Evolutionary conservation across 768 basidiomycete species (phyloP).

Genomic region (Phlebiopsis gigantea): DNA sequence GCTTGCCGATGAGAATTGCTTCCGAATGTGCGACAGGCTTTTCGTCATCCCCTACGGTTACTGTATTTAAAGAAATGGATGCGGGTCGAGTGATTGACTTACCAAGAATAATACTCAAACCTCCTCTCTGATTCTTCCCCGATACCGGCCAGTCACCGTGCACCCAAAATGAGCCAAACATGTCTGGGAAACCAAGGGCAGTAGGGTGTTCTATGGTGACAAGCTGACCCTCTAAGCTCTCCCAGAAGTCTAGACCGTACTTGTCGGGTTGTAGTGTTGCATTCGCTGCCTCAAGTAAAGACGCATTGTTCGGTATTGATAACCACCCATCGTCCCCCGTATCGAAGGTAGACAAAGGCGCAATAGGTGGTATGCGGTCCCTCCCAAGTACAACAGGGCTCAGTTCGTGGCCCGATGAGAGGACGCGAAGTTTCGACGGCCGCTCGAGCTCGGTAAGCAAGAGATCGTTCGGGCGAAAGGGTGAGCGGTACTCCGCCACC

Average conservation of each 20-base stretch:
- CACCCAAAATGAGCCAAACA: conserved; percentile 54
- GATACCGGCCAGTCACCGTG: conserved; percentile 51
- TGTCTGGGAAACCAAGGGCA: conserved; percentile 45
- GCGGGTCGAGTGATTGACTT: neutral
- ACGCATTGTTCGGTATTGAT: conserved; percentile 49
- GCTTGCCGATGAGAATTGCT: conserved; percentile 45
- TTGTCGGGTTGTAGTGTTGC: conserved; percentile 42
- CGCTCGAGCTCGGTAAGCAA: conserved; percentile 43
- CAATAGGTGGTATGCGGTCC: conserved; percentile 49
- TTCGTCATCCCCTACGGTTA: conserved; percentile 26
- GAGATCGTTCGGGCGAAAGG: conserved; percentile 38
- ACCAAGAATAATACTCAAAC: conserved; percentile 46
- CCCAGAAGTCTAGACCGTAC: conserved; percentile 62
- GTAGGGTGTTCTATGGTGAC: conserved; percentile 46
- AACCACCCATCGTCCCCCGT: conserved; percentile 49
- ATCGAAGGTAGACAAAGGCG: conserved; percentile 44
- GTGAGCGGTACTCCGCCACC: conserved; percentile 48
- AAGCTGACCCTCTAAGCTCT: conserved; percentile 53
- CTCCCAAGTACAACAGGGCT: conserved; percentile 46
- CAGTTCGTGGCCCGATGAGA: conserved; percentile 42
- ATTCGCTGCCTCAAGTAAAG: conserved; percentile 39
- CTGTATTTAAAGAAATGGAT: neutral
- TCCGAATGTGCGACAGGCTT: conserved; percentile 58
- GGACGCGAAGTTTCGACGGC: conserved; percentile 37
- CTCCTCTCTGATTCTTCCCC: conserved; percentile 51